Base-by-base conservation (phyloP, 176 grass and related monocot genomes). In the Melocanna baccifera region DNA sequence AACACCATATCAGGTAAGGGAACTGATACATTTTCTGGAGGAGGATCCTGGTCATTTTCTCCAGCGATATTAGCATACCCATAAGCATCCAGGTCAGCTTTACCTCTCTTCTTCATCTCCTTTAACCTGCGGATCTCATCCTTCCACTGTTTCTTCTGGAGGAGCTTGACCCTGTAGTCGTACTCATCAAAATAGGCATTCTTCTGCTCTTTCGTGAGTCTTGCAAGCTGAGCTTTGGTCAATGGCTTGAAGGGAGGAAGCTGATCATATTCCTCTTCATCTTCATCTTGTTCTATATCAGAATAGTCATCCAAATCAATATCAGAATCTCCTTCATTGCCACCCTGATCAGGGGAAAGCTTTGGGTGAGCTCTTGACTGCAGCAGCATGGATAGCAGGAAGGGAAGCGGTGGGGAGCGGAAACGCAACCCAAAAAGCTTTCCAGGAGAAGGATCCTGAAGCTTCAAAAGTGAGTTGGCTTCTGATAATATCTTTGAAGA, bases 81-180 rank as follows among this genome's bases (percentile, higher is more conserved):
- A 91, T 85, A 92, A 87, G 79, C 76, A 83, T 90, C 86, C 64
- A 89, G 52, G 50, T 83, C 83, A 69, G 72, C 63, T 86, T 96
- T 96, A 2, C 81, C 82, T 29, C 93, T 90, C 83, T 85, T 95
- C 57, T 98, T 99, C 91, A 99, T 92, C 80, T 99, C 93, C 84
- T 91, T 94, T 57, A 96, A 89, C 84, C 93, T 90, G 67, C 91
- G 81, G 41, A 99, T 75, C 84, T 96, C 93, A n/a, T 99, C 93
- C 88, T 92, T 99, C 96, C 93, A 91, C 71, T 99, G 96, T 76
- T 96, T 99, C 89, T 99, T 99, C 77, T 96, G 91, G 62, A 99
- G 79, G 84, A 99, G 89, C 58, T 99, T 99, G 61, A 96, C 93
- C 40, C 96, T 92, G 83, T 99, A 99, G 73, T 99, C 96, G 15